These are phyloP conservation scores for Datura wrightii DNA, from an alignment of 257 asterid species.

Conservation along the genomic window DNA sequence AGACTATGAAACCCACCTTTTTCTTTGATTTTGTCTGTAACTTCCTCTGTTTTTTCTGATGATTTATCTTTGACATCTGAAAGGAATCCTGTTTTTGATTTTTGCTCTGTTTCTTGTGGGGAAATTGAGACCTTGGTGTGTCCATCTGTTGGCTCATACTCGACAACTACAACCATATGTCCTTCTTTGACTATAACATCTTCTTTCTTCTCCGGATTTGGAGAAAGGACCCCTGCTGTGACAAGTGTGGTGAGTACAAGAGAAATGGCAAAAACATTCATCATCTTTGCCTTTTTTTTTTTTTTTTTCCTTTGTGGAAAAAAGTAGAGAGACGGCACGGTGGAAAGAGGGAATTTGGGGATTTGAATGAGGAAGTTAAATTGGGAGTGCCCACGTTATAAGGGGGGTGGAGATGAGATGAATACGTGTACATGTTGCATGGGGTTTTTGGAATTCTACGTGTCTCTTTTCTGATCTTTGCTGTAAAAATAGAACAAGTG, in stretches of 20 bases:
- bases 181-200: slow-evolving; percentile 47
- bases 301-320: neutral
- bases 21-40: slow-evolving; percentile 30
- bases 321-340: neutral
- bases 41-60: slow-evolving; percentile 28
- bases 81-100: neutral
- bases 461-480: neutral
- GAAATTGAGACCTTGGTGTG: slow-evolving; percentile 44
- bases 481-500: neutral
- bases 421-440: slow-evolving; percentile 29
- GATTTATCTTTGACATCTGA: slow-evolving; percentile 26
- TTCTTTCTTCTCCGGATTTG: slow-evolving; percentile 30
- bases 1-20: slow-evolving; percentile 2
- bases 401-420: neutral
- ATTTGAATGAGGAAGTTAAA: neutral
- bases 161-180: slow-evolving; percentile 62
- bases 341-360: neutral
- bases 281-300: slow-evolving; percentile 32
- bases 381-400: neutral
- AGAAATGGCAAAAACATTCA: slow-evolving; percentile 42
- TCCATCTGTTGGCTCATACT: slow-evolving; percentile 42
- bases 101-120: slow-evolving; percentile 34
- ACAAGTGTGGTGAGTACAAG: slow-evolving; percentile 42
- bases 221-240: slow-evolving; percentile 42
- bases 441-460: neutral